A percentile compares a stretch with the other conserved stretches of the same genome.
Evolutionary conservation across 805 yeast genomes (phyloP).

Genomic region (Scheffersomyces coipomensis): DNA sequence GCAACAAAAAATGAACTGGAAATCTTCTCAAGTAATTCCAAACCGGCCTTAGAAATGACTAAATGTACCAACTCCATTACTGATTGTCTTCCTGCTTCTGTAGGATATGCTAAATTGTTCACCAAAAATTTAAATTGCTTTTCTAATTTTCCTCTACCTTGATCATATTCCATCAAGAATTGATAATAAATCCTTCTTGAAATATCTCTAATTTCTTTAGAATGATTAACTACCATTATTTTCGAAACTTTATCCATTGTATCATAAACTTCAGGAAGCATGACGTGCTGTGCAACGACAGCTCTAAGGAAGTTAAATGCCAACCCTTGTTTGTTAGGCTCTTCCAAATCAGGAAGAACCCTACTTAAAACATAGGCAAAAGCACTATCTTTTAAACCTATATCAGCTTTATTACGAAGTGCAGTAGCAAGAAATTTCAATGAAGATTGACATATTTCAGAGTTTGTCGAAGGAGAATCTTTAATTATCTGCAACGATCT

Average conservation of each 20-base stretch:
- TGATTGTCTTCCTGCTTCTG: constrained; percentile 83
- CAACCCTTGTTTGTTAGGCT: constrained; percentile 83
- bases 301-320: constrained; percentile 84
- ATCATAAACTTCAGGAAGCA: constrained; percentile 88
- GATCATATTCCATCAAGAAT: constrained; percentile 92
- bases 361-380: constrained; percentile 69
- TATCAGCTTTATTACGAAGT: constrained; percentile 64
- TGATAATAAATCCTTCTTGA: constrained; percentile 81
- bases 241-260: constrained; percentile 76
- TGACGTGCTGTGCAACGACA: constrained; percentile 66
- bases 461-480: constrained; percentile 73
- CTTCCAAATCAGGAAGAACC: constrained; percentile 83
- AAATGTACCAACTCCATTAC: constrained; percentile 83
- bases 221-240: constrained; percentile 87
- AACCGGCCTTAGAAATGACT: constrained; percentile 64
- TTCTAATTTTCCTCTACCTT: constrained; percentile 80
- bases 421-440: constrained; percentile 71
- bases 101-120: constrained; percentile 77
- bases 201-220: constrained; percentile 77
- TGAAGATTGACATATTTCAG: constrained; percentile 77
- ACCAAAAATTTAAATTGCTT: constrained; percentile 81
- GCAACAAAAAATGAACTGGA: constrained; percentile 81
- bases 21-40: constrained; percentile 56
- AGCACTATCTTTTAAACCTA: constrained; percentile 67
- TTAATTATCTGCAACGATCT: constrained; percentile 61